phyloP scores from a whole-genome alignment of 2,329 filamentous ascomycete genomes.

The Colletotrichum liaoningense region DNA sequence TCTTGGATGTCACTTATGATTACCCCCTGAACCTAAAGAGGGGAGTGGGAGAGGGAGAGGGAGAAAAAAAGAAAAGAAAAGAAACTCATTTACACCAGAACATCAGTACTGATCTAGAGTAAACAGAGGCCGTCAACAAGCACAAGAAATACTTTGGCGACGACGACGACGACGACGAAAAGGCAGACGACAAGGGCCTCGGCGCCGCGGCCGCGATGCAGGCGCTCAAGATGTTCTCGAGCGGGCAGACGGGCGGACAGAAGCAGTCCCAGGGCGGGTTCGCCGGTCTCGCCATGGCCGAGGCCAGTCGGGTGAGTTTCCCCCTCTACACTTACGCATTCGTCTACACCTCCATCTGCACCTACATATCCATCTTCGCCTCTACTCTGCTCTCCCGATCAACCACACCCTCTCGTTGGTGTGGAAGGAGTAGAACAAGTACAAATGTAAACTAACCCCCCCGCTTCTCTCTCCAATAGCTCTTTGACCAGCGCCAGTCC shows the following conservation, averaged over 20 bases:
- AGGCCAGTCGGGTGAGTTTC: constrained; percentile 78
- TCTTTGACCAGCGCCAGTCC: constrained; percentile 69
- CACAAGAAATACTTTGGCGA: constrained; percentile 80
- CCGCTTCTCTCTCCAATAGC: constrained; percentile 45
- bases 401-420: too few relatives aligned
- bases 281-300: constrained; percentile 86
- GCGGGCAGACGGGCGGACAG: constrained; percentile 58
- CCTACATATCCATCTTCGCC: too few relatives aligned
- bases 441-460: background rate
- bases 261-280: constrained; percentile 79
- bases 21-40: too few relatives aligned
- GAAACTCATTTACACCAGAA: background rate
- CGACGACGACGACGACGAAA: constrained; percentile 57
- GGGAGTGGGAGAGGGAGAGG: too few relatives aligned
- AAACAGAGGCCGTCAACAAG: constrained; percentile 73
- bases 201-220: constrained; percentile 84
- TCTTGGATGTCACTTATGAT: too few relatives aligned
- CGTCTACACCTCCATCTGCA: too few relatives aligned
- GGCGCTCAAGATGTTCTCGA: constrained; percentile 82
- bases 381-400: background rate
- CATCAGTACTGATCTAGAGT: background rate
- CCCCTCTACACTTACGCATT: too few relatives aligned
- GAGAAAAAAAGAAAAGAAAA: too few relatives aligned
- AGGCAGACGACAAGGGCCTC: constrained; percentile 63
- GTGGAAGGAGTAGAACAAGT: too few relatives aligned